Evolutionary conservation across 1,284 basidiomycete species (phyloP).

Genomic region (Pseudozyma flocculosa): DNA sequence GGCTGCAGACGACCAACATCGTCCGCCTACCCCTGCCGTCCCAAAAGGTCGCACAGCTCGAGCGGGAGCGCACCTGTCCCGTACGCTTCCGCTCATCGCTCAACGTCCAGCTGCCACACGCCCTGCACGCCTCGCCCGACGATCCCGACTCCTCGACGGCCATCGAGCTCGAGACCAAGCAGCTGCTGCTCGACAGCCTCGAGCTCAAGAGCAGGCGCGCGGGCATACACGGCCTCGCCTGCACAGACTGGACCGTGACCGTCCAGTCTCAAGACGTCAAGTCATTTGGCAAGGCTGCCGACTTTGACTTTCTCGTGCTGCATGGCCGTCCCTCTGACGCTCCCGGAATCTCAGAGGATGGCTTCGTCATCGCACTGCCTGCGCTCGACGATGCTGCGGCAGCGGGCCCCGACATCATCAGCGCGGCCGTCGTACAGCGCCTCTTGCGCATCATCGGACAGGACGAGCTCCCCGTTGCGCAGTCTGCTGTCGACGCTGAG

Average conservation of each 20-base stretch:
- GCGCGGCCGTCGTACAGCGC: slow-evolving; percentile 19
- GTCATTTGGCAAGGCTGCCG: slow-evolving; percentile 3
- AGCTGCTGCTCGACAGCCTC: slow-evolving; percentile 21
- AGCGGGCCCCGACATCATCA: slow-evolving; percentile 19
- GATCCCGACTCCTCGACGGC: slow-evolving; percentile 1
- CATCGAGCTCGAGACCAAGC: slow-evolving; percentile 10
- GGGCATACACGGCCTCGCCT: slow-evolving; percentile 14
- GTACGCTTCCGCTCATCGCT: slow-evolving; percentile 15
- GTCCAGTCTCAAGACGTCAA: not conserved
- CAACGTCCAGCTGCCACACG: slow-evolving; percentile 5
- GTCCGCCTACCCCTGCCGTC: slow-evolving; percentile 40
- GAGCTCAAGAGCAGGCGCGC: slow-evolving; percentile 9
- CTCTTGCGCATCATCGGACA: slow-evolving; percentile 17
- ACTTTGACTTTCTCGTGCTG: slow-evolving; percentile 7
- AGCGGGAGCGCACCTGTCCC: slow-evolving; percentile 17
- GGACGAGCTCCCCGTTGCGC: not conserved
- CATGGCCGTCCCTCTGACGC: not conserved
- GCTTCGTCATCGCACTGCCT: slow-evolving; percentile 5
- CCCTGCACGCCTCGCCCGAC: slow-evolving; percentile 4
- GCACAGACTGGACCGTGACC: slow-evolving; percentile 19
- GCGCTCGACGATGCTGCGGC: not conserved
- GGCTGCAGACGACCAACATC: slow-evolving; percentile 48
- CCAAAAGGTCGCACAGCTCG: slow-evolving; percentile 15
- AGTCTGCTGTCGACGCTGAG: too few relatives aligned
- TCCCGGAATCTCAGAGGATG: not conserved